These are phyloP conservation scores for Perkinsus olseni DNA, from an alignment of 169 alveolate genomes.

Conservation along the genomic window DNA sequence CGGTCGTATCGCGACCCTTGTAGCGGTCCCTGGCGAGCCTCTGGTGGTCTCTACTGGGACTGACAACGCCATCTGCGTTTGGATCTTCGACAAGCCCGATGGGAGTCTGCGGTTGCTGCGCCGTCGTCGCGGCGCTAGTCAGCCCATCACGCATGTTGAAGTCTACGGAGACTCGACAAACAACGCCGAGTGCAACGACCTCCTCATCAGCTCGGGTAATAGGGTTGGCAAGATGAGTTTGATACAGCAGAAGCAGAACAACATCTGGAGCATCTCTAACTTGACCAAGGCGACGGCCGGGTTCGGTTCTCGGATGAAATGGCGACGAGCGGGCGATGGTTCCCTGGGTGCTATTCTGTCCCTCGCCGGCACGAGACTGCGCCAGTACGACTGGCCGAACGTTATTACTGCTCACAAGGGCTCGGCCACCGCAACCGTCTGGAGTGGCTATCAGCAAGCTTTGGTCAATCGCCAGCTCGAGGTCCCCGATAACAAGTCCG, in stretches of 20 bases:
- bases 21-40: slow-evolving; percentile 52
- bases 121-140: background rate
- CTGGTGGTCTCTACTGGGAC: slow-evolving; percentile 38
- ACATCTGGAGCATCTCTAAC: background rate
- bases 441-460: slow-evolving; percentile 48
- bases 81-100: slow-evolving; percentile 39
- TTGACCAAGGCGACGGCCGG: background rate
- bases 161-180: background rate
- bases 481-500: slow-evolving; percentile 17
- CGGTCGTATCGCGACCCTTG: slow-evolving; percentile 20
- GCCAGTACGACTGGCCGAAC: slow-evolving; percentile 58
- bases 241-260: background rate
- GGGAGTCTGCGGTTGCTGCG: background rate
- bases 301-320: background rate
- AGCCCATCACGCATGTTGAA: background rate
- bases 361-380: slow-evolving; percentile 43
- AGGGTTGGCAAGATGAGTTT: background rate
- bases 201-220: background rate
- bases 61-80: slow-evolving; percentile 60
- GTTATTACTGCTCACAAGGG: slow-evolving; percentile 42
- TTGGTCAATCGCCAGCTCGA: slow-evolving; percentile 42
- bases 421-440: slow-evolving; percentile 39
- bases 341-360: slow-evolving; percentile 22
- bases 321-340: background rate
- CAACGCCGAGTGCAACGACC: background rate